Evolutionary conservation across 805 yeast genomes (phyloP).

Genomic region (Candida vartiovaarae): DNA sequence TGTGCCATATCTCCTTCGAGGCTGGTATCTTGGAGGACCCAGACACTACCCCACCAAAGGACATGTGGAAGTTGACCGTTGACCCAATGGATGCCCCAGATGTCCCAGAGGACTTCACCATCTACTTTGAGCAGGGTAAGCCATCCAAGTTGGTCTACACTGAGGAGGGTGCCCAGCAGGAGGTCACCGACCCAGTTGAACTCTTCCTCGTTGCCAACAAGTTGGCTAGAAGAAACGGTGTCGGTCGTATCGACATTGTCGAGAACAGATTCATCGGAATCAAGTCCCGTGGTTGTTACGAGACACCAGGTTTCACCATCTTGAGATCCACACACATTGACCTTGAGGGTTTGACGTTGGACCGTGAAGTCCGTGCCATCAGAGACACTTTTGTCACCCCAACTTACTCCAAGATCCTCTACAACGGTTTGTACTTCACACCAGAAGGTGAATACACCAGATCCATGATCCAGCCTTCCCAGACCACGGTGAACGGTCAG

Average conservation of each 20-base stretch:
- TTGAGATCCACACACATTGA: conserved; percentile 94
- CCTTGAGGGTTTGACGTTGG: conserved; percentile 93
- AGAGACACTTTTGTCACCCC: conserved; percentile 96
- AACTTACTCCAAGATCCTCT: conserved; percentile 79
- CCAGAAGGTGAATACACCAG: conserved; percentile 98
- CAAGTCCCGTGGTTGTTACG: conserved; percentile 99
- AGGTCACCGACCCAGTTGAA: conserved; percentile 83
- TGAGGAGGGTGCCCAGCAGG: conserved; percentile 47
- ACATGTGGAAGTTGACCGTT: conserved; percentile 98
- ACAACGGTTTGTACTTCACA: conserved; percentile 96
- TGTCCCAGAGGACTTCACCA: conserved; percentile 80
- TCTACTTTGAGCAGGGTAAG: conserved; percentile 78
- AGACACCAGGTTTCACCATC: conserved; percentile 95
- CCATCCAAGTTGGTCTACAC: conserved; percentile 74
- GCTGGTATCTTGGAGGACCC: conserved; percentile 99
- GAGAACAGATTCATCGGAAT: conserved; percentile 99
- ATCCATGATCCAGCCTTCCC: conserved; percentile 91
- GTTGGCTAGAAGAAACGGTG: conserved; percentile 98
- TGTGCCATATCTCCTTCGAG: conserved; percentile 98
- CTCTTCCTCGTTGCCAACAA: conserved; percentile 88
- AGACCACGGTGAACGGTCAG: conserved; percentile 89
- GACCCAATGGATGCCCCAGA: conserved; percentile 96
- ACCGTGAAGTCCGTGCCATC: conserved; percentile 94
- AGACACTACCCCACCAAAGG: conserved; percentile 97
- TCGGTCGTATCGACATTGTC: conserved; percentile 98